Conservation (phyloP, 2,329 filamentous ascomycete species). For the Colletotrichum gigasporum region DNA sequence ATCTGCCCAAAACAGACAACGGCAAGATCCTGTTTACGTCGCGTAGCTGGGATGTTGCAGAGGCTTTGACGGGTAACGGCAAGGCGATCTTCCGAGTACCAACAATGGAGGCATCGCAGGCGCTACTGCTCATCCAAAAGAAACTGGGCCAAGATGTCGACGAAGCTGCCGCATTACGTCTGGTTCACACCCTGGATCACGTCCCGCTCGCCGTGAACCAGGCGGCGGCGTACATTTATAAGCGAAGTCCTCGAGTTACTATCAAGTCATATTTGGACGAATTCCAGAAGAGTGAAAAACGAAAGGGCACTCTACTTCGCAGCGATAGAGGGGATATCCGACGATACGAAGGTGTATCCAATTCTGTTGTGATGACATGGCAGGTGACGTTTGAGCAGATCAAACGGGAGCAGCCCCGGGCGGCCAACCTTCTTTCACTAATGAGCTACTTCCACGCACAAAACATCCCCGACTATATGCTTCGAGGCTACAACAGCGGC, state of each 20-base stretch:
- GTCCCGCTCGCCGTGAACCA: conserved; percentile 46
- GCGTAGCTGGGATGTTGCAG: conserved; percentile 26
- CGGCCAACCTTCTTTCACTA: too few relatives aligned
- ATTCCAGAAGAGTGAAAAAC: conserved; percentile 34
- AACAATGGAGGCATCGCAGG: conserved; percentile 39
- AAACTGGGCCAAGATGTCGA: conserved; percentile 30
- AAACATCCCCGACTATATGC: not conserved
- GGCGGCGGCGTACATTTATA: conserved; percentile 47
- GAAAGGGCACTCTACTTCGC: conserved; percentile 35
- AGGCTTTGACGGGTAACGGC: conserved; percentile 21
- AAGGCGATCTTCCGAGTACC: not conserved
- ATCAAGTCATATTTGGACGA: conserved; percentile 40
- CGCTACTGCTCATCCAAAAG: conserved; percentile 35
- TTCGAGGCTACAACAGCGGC: not conserved
- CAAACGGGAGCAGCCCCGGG: conserved; percentile 39
- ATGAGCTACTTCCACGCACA: too few relatives aligned
- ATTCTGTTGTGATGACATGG: conserved; percentile 41
- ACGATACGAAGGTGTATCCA: conserved; percentile 26
- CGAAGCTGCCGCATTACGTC: not conserved
- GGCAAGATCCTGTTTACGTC: conserved; percentile 31
- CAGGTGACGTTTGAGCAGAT: conserved; percentile 44
- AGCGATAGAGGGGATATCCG: conserved; percentile 6
- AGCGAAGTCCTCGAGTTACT: conserved; percentile 35
- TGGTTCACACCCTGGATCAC: conserved; percentile 38
- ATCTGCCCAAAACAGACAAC: conserved; percentile 26